Evolutionary conservation across 1,284 basidiomycete species (phyloP).

Genomic region (Moesziomyces globuligerus): DNA sequence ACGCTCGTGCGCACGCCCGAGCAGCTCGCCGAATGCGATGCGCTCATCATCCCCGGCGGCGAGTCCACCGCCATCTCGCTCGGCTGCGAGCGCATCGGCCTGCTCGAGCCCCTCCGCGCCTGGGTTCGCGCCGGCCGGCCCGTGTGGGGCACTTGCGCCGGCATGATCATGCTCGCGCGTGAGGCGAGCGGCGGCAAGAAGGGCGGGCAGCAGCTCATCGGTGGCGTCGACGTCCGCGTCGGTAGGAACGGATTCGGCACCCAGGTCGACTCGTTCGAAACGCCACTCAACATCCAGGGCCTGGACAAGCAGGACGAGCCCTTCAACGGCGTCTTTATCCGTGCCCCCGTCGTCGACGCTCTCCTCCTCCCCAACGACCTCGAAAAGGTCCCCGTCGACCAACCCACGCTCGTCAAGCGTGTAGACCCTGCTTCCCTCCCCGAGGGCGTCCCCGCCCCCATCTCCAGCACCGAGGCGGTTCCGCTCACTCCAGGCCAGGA

Average conservation of each 20-base stretch:
- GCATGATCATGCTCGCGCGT: constrained; percentile 83
- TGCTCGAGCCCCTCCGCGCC: constrained; percentile 80
- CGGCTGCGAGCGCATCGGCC: constrained; percentile 79
- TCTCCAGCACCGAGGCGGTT: constrained; percentile 16
- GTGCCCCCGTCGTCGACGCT: constrained; percentile 78
- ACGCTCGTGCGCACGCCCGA: constrained; percentile 80
- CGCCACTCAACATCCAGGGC: constrained; percentile 75
- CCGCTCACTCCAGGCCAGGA: constrained; percentile 17
- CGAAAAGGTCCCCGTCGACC: constrained; percentile 37
- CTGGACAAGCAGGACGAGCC: constrained; percentile 72
- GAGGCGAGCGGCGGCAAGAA: constrained; percentile 77
- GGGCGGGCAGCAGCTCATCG: constrained; percentile 86
- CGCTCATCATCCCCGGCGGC: constrained; percentile 86
- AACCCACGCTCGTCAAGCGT: constrained; percentile 37
- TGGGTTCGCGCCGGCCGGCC: constrained; percentile 75
- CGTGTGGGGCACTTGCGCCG: constrained; percentile 96
- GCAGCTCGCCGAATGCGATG: constrained; percentile 81
- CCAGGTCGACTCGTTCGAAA: constrained; percentile 86
- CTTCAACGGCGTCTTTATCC: constrained; percentile 92
- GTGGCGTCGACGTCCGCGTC: constrained; percentile 82
- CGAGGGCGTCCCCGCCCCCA: constrained; percentile 8
- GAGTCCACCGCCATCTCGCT: constrained; percentile 95
- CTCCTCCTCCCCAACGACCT: constrained; percentile 45
- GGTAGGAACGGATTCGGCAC: constrained; percentile 81
- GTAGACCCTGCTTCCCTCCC: constrained; percentile 16